Percentiles rank a stretch among this genome's conserved stretches.
Conservation (phyloP, 2,329 filamentous ascomycete species). For the Cadophora gregata region DNA sequence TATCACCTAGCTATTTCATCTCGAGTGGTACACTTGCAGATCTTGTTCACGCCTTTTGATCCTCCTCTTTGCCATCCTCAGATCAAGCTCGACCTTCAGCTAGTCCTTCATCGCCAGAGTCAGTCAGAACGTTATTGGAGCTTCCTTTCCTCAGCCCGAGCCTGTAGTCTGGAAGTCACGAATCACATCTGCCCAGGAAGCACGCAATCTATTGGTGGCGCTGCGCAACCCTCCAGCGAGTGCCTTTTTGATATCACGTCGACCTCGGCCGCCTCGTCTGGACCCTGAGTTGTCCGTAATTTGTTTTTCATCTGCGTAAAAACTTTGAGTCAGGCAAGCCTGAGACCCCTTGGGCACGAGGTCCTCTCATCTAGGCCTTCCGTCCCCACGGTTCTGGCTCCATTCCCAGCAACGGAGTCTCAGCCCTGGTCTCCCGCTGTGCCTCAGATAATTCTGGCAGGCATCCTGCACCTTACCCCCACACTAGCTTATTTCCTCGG, state of each 20-base stretch:
- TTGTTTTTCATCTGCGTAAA: slow-evolving; percentile 11
- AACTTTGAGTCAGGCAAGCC: background rate
- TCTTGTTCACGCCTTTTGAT: slow-evolving; percentile 12
- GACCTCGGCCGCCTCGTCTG: slow-evolving; percentile 3
- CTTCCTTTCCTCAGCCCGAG: slow-evolving; percentile 1
- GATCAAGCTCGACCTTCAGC: slow-evolving; percentile 1
- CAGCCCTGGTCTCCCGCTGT: slow-evolving; percentile 27
- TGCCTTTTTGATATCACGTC: slow-evolving; percentile 5
- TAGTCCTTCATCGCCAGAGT: slow-evolving; percentile 6
- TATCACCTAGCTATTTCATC: background rate
- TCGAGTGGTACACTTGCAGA: background rate
- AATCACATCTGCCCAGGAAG: slow-evolving; percentile 25
- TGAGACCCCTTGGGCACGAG: slow-evolving; percentile 13
- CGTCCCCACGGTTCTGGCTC: slow-evolving; percentile 32
- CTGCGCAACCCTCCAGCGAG: slow-evolving; percentile 14
- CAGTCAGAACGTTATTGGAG: background rate
- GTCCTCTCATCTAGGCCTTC: slow-evolving; percentile 8
- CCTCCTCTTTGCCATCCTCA: slow-evolving; percentile 1
- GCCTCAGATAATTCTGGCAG: background rate
- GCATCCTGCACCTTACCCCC: slow-evolving; percentile 11
- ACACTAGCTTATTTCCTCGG: background rate
- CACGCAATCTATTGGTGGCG: slow-evolving; percentile 41
- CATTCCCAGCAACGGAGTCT: slow-evolving; percentile 24
- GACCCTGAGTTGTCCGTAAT: background rate
- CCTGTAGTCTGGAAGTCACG: slow-evolving; percentile 6